A percentile compares a stretch with the other conserved stretches of the same genome.
These are phyloP conservation scores for Leucaena leucocephala DNA, from an alignment of 306 rosid species.

Conservation along the genomic window DNA sequence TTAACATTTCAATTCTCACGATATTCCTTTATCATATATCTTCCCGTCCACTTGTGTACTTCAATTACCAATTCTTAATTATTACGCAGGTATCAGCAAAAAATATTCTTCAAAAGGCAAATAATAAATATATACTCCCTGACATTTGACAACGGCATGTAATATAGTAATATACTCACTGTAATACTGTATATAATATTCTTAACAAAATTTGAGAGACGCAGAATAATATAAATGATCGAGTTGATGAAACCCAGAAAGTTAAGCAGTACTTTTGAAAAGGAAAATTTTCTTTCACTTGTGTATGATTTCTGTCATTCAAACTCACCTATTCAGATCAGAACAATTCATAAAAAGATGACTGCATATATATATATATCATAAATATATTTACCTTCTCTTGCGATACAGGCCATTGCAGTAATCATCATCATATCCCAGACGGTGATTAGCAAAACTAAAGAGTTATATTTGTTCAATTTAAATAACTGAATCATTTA, in stretches of 20 bases:
- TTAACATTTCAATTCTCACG: background rate
- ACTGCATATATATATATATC: background rate
- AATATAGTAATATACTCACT: background rate
- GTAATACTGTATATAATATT: background rate
- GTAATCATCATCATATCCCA: background rate
- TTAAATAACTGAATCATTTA: background rate
- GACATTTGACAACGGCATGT: background rate
- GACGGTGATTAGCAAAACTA: background rate
- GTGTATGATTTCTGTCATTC: background rate
- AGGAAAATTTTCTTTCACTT: background rate
- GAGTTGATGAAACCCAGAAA: background rate
- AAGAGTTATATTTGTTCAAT: background rate
- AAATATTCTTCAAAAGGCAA: background rate
- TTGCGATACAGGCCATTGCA: background rate
- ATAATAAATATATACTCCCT: background rate
- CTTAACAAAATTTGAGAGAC: background rate
- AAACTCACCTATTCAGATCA: background rate
- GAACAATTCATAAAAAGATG: background rate
- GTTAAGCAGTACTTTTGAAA: background rate
- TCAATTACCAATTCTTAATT: background rate
- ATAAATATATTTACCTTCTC: slow-evolving; percentile 4
- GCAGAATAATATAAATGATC: background rate
- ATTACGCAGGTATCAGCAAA: background rate
- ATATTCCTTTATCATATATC: background rate
- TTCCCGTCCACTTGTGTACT: background rate